Conservation (phyloP, 2,329 filamentous ascomycete genomes). For the Lecanicillium sp. region DNA sequence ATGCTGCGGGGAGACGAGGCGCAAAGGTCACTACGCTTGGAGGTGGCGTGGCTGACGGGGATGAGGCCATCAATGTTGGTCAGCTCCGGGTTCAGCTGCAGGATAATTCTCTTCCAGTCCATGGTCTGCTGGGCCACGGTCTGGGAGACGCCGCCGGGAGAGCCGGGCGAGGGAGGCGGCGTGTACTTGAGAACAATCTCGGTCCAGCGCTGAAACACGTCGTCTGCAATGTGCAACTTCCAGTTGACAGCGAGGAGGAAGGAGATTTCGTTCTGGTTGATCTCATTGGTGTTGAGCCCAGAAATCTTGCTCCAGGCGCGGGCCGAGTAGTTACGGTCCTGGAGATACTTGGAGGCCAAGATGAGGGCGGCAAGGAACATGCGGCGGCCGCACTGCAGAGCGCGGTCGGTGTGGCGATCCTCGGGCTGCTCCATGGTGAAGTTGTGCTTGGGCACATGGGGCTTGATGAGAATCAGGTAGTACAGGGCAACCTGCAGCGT, state of each 20-base stretch:
- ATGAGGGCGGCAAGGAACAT: slow-evolving; percentile 97
- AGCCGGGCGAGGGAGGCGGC: slow-evolving; percentile 56
- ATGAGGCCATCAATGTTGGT: slow-evolving; percentile 51
- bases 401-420: slow-evolving; percentile 64
- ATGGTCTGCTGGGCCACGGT: slow-evolving; percentile 37
- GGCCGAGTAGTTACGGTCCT: slow-evolving; percentile 96
- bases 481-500: slow-evolving; percentile 95
- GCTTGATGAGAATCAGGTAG: slow-evolving; percentile 90
- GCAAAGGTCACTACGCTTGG: slow-evolving; percentile 26
- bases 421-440: slow-evolving; percentile 80
- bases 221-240: slow-evolving; percentile 88
- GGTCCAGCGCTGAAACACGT: slow-evolving; percentile 86
- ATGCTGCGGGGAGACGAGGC: slow-evolving; percentile 34
- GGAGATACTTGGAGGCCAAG: slow-evolving; percentile 92
- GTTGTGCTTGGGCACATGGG: slow-evolving; percentile 74
- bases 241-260: slow-evolving; percentile 88
- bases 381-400: slow-evolving; percentile 88
- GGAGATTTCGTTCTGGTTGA: slow-evolving; percentile 92
- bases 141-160: slow-evolving; percentile 39
- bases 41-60: slow-evolving; percentile 21
- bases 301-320: slow-evolving; percentile 99
- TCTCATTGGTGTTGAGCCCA: slow-evolving; percentile 84
- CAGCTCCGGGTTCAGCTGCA: slow-evolving; percentile 48
- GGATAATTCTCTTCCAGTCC: slow-evolving; percentile 53
- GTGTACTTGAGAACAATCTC: slow-evolving; percentile 84